A percentile compares a stretch with the other conserved stretches of the same genome.
Conservation (phyloP, 345 rosid genomes). For the Eucalyptus erythrocorys region DNA sequence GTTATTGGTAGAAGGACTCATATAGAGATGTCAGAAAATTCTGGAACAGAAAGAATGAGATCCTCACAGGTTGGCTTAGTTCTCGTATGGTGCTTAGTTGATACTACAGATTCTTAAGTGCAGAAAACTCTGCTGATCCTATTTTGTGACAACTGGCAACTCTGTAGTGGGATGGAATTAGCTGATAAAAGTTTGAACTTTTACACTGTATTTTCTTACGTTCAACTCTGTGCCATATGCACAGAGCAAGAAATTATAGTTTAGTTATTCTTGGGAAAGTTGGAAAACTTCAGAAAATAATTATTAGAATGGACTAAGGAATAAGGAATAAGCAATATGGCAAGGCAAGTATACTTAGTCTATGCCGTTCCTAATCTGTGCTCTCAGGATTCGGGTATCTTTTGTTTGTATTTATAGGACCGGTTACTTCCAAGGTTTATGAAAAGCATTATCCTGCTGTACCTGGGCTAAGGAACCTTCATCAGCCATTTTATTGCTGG, state of each 20-base stretch:
- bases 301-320: not conserved
- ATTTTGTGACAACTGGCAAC: not conserved
- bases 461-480: not conserved
- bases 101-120: not conserved
- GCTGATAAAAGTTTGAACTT: not conserved
- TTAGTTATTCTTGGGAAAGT: not conserved
- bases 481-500: not conserved
- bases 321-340: not conserved
- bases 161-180: not conserved
- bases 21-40: constrained; percentile 29
- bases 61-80: constrained; percentile 46
- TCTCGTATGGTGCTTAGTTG: not conserved
- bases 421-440: not conserved
- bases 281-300: not conserved
- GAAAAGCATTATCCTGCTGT: not conserved
- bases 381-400: not conserved
- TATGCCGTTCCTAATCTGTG: not conserved
- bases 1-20: constrained; percentile 10
- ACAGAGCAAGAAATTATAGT: not conserved
- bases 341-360: not conserved
- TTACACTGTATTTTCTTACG: not conserved
- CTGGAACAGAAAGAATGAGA: constrained; percentile 27
- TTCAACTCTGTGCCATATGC: not conserved
- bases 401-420: not conserved
- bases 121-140: not conserved